Conservation (phyloP, 345 rosid species). For the Dipteronia sinensis region DNA sequence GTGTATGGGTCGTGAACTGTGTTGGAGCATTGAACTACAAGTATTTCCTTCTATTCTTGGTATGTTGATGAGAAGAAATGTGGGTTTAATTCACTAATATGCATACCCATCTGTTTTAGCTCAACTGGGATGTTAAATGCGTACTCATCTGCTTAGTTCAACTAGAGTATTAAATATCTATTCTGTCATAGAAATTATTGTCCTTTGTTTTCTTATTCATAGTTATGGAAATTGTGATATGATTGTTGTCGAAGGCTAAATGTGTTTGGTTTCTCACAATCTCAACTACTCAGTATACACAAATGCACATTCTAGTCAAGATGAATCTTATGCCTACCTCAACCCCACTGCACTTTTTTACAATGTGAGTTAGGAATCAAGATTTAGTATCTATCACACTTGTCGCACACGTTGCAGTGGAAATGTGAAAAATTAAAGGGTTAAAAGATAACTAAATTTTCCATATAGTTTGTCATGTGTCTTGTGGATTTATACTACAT, state of each 20-base stretch:
- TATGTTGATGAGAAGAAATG: slow-evolving; percentile 33
- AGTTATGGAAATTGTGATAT: not conserved
- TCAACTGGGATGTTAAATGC: not conserved
- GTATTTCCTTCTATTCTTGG: slow-evolving; percentile 84
- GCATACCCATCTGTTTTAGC: not conserved
- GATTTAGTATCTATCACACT: not conserved
- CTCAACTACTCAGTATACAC: not conserved
- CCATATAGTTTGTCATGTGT: not conserved
- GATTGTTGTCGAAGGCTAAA: not conserved
- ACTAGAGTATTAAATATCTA: not conserved
- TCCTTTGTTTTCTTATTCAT: not conserved
- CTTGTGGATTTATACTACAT: not conserved
- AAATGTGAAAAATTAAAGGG: not conserved
- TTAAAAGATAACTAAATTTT: not conserved
- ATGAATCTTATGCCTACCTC: not conserved
- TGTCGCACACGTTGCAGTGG: not conserved
- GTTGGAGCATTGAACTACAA: slow-evolving; percentile 87
- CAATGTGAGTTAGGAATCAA: not conserved
- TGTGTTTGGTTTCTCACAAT: not conserved
- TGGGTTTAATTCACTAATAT: slow-evolving; percentile 11
- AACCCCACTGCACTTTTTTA: not conserved
- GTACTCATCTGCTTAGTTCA: not conserved
- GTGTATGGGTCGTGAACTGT: slow-evolving; percentile 92
- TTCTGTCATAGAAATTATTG: not conserved
- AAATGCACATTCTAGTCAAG: not conserved